phyloP scores from a whole-genome alignment of 306 rosid species.

The Psophocarpus tetragonolobus region DNA sequence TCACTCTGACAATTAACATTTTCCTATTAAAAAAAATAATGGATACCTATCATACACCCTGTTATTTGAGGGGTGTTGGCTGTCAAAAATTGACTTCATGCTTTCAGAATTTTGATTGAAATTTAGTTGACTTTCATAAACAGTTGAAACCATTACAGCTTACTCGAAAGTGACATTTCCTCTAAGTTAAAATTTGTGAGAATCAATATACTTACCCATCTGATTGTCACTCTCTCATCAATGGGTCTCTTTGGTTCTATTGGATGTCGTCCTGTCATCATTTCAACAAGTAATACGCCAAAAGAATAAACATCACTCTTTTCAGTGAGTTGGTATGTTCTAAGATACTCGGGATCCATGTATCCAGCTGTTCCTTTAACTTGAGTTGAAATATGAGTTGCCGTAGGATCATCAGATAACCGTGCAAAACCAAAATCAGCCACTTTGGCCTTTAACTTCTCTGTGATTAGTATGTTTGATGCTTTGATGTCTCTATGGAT shows the following conservation, averaged over 20 bases:
- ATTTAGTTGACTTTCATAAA: not conserved
- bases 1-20: too few species aligned
- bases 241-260: conserved; percentile 58
- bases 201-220: conserved; percentile 78
- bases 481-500: conserved; percentile 95
- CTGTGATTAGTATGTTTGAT: conserved; percentile 82
- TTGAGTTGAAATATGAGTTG: conserved; percentile 88
- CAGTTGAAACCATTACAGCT: not conserved
- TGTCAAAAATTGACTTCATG: not conserved
- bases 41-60: not conserved
- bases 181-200: not conserved
- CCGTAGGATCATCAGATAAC: conserved; percentile 60
- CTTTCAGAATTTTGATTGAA: not conserved
- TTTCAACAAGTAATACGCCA: conserved; percentile 90
- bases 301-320: conserved; percentile 98
- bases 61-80: not conserved
- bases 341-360: conserved; percentile 92
- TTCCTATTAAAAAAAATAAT: too few species aligned
- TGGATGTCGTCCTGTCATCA: conserved; percentile 84
- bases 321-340: conserved; percentile 87
- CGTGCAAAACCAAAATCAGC: conserved; percentile 97
- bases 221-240: conserved; percentile 73
- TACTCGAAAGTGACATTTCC: conserved; percentile 12
- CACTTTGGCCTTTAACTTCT: conserved; percentile 89
- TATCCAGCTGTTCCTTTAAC: conserved; percentile 98